A percentile compares a stretch with the other conserved stretches of the same genome.
phyloP scores from a whole-genome alignment of 2,329 filamentous ascomycete genomes.

The Fusarium agapanthi region DNA sequence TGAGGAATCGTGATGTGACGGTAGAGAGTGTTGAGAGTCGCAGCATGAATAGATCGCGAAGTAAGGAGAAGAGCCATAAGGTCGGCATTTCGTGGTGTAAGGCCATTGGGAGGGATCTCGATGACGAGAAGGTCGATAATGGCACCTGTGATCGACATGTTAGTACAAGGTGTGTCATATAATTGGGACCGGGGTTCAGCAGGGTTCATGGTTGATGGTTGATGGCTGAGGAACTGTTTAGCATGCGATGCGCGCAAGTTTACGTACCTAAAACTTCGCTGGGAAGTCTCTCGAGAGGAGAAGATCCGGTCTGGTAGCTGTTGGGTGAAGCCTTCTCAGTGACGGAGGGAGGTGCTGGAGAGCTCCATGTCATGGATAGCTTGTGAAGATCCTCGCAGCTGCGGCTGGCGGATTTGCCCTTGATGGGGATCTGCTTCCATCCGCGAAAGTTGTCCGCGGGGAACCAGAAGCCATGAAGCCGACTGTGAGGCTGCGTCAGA shows the following conservation, averaged over 20 bases:
- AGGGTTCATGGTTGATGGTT: slow-evolving; percentile 2
- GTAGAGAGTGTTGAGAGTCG: slow-evolving; percentile 79
- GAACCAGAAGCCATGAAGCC: slow-evolving; percentile 66
- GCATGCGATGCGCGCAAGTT: neutral
- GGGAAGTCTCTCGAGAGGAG: slow-evolving; percentile 73
- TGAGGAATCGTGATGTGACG: slow-evolving; percentile 83
- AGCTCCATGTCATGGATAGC: slow-evolving; percentile 64
- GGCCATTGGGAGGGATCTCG: slow-evolving; percentile 76
- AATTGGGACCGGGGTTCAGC: slow-evolving; percentile 16
- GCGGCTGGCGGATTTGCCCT: slow-evolving; percentile 66
- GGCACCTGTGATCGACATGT: slow-evolving; percentile 58
- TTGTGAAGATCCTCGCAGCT: slow-evolving; percentile 69
- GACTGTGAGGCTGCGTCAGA: slow-evolving; percentile 64
- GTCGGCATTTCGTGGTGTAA: slow-evolving; percentile 80
- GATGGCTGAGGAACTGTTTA: neutral
- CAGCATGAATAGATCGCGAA: slow-evolving; percentile 77
- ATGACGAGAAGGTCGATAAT: slow-evolving; percentile 79
- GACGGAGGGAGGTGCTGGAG: slow-evolving; percentile 47
- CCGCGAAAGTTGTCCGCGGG: slow-evolving; percentile 67
- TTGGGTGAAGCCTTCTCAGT: slow-evolving; percentile 39
- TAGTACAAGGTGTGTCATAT: slow-evolving; percentile 26
- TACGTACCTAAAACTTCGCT: slow-evolving; percentile 74
- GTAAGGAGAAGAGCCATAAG: slow-evolving; percentile 78
- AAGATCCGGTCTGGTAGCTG: slow-evolving; percentile 54
- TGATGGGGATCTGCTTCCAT: slow-evolving; percentile 70